Evolutionary conservation across 768 basidiomycete species (phyloP), one percentile per base, ranked within the genome.

Genomic region (Lepiota venenata): DNA sequence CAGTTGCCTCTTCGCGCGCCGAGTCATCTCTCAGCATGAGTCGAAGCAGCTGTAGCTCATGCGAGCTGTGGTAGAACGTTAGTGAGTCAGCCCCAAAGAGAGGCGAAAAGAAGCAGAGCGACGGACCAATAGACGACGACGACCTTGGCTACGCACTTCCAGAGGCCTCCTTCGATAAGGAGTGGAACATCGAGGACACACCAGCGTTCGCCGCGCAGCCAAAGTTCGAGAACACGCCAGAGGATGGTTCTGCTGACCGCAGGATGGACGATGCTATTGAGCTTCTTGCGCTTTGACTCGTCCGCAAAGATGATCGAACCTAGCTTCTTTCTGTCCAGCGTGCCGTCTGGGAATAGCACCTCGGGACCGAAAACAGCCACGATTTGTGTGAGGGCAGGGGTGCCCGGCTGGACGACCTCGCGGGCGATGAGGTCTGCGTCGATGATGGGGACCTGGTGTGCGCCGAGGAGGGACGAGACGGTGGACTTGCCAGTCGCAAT

Each of bases 401-500:
- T 90, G 42, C 92, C 91, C 1, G 94, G 94, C 56, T 83, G 79
- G 53, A 98, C 89, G 53, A 90, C 93, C 60, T 85, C 71, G 37
- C 94, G 87, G 2, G 95, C 92, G 47, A 98, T 78, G 14, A 91
- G 58, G 75, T 98, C 96, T 2, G 96, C 94, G 65, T 99, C 97
- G 61, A 98, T 80, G 60, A 98, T 74, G n/a, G 93, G 91, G 27
- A 98, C 72, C 27, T 71, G 56, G 60, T 84, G 84, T 0, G 77
- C 72, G 48, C 79, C 78, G 35, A 98, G 75, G 39, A 94, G 75
- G 6, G 72, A 69, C 0, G 94, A 91, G 10, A 94, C 97, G 11
- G 93, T 90, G 0, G 95, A 97, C 73, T 99, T 99, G 50, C 96
- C 94, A 6, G 93, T 94, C 18, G 94, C 92, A 55, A 99, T 98